These are phyloP conservation scores for Hibiscus mutabilis DNA, from an alignment of 345 rosid species.

Conservation along the genomic window DNA sequence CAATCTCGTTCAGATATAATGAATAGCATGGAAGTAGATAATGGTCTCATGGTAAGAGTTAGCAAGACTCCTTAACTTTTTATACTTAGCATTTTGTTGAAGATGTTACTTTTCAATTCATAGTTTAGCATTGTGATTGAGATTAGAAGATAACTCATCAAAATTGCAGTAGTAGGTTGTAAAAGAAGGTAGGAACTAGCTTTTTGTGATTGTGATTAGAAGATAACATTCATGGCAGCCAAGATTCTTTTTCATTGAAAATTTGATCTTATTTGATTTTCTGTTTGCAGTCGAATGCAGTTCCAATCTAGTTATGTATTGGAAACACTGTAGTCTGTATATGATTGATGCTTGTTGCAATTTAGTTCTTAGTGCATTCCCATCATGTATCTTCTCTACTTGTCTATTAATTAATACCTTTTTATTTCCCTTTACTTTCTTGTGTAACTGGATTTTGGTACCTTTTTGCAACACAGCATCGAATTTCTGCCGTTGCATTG, in stretches of 20 bases:
- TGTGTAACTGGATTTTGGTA: neutral
- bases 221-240: too few relatives aligned
- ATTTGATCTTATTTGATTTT: neutral
- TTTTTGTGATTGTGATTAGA: neutral
- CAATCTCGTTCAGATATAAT: constrained; percentile 22
- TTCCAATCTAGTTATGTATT: neutral
- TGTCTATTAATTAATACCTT: neutral
- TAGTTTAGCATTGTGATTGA: neutral
- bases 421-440: neutral
- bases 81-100: neutral
- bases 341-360: neutral
- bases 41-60: constrained; percentile 36
- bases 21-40: constrained; percentile 55
- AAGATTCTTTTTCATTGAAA: neutral
- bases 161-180: neutral
- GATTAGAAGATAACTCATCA: neutral
- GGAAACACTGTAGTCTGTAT: neutral
- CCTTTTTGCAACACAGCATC: constrained; percentile 27
- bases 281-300: neutral
- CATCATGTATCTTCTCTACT: neutral
- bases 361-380: neutral
- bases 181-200: neutral
- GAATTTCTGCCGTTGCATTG: constrained; percentile 28
- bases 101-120: neutral
- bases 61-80: neutral